Evolutionary conservation across 345 rosid species (phyloP).

Genomic region (Gynandropsis gynandra): DNA sequence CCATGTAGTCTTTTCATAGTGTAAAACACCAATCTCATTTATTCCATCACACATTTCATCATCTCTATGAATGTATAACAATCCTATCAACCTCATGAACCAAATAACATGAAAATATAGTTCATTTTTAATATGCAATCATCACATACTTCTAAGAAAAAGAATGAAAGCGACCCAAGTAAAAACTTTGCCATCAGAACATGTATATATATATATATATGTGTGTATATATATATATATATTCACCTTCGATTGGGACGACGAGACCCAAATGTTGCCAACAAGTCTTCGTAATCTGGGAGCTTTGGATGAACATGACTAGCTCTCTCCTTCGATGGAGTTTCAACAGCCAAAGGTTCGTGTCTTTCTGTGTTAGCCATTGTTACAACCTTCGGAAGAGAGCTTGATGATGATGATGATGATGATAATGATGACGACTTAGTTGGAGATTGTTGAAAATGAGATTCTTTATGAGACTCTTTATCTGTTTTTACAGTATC

Average conservation of each 20-base stretch:
- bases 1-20: too few species aligned
- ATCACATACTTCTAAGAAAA: too few species aligned
- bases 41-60: too few species aligned
- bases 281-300: slow-evolving; percentile 62
- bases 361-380: slow-evolving; percentile 22
- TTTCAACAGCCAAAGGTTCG: background rate
- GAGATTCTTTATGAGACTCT: slow-evolving; percentile 25
- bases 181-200: too few species aligned
- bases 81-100: too few species aligned
- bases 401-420: slow-evolving; percentile 10
- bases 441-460: slow-evolving; percentile 24
- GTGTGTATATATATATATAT: slow-evolving; percentile 12
- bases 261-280: slow-evolving; percentile 51
- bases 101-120: too few species aligned
- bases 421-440: slow-evolving; percentile 14
- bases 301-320: slow-evolving; percentile 90
- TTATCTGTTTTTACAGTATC: slow-evolving; percentile 18
- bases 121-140: too few species aligned
- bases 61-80: too few species aligned
- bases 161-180: too few species aligned
- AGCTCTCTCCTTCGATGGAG: slow-evolving; percentile 33
- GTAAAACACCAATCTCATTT: too few species aligned
- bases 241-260: slow-evolving; percentile 29
- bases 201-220: too few species aligned
- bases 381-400: slow-evolving; percentile 13